Base-by-base conservation (phyloP, 2,329 filamentous ascomycete genomes). In the Trichoderma arundinaceum region DNA sequence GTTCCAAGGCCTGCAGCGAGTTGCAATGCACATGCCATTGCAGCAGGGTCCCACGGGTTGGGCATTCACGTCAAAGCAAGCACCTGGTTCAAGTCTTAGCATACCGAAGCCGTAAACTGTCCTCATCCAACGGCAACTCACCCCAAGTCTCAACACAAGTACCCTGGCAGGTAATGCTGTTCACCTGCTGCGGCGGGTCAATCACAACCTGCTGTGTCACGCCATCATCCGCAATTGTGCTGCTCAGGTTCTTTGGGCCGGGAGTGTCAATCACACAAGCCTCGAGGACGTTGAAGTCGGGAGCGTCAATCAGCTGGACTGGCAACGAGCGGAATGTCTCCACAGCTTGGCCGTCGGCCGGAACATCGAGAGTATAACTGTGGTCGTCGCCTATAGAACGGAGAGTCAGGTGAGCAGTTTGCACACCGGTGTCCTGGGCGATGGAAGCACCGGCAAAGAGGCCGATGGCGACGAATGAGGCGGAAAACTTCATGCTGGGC, bases 261-360 rank as follows among this genome's bases (percentile, higher is more conserved):
- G 72, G 66, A 0, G 79, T 81, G 64, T 69, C 52, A 73, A 84
- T 83, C n/a, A 72, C 76, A 74, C 83, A 84, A 60, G 78, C 71
- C 15, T 59, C 57, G 66, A 74, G 71, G 65, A 80, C 80, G 69
- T 79, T 75, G 74, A 81, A 84, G 74, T 80, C 77, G 43, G 77
- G 75, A 0, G 78, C 76, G 65, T 81, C 76, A 65, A 83, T 79
- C 68, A 76, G 75, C 69, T 73, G 76, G 59, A 83, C 69, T 8
- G 74, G 69, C 17, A 82, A 70, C 52, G 72, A 70, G 58, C 76
- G 80, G 68, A 81, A 76, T 19, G 80, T 82, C 4, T 68, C 49
- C 59, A 79, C 68, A 1, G 73, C 65, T 2, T 70, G 72, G 33
- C 81, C 80, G 64, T 84, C 78, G 7, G 80, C 78, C 9, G 77